phyloP scores from a whole-genome alignment of 768 basidiomycete genomes.

The Scleroderma citrinum region DNA sequence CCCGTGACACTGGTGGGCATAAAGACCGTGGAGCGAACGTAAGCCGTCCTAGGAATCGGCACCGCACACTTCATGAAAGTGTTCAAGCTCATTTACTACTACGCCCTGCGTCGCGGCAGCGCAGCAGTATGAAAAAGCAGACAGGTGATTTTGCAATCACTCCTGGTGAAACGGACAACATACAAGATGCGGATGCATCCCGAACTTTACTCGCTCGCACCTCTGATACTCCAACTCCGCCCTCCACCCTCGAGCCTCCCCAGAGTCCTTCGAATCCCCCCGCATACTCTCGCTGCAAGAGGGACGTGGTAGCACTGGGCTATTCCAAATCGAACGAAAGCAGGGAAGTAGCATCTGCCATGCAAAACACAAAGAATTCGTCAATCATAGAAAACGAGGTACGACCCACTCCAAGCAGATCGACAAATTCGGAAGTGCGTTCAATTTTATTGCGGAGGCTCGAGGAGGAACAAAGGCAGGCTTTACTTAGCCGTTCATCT shows the following conservation, averaged over 20 bases:
- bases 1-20: too few relatives aligned
- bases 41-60: conserved; percentile 24
- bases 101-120: conserved; percentile 4
- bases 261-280: too few relatives aligned
- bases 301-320: too few relatives aligned
- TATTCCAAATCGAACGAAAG: too few relatives aligned
- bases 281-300: too few relatives aligned
- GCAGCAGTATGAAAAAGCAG: not conserved
- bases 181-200: not conserved
- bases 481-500: conserved; percentile 7
- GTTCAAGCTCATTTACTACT: conserved; percentile 42
- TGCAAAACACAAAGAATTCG: too few relatives aligned
- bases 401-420: not conserved
- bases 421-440: conserved; percentile 21
- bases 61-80: conserved; percentile 40
- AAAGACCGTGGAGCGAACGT: not conserved
- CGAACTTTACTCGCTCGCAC: not conserved
- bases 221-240: not conserved
- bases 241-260: too few relatives aligned
- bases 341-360: too few relatives aligned
- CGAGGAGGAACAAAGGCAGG: conserved; percentile 36
- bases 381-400: not conserved
- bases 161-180: not conserved
- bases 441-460: conserved; percentile 38
- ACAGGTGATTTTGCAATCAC: not conserved